phyloP scores from a whole-genome alignment of 495 filamentous ascomycete species.

The Aspergillus mulundensis region DNA sequence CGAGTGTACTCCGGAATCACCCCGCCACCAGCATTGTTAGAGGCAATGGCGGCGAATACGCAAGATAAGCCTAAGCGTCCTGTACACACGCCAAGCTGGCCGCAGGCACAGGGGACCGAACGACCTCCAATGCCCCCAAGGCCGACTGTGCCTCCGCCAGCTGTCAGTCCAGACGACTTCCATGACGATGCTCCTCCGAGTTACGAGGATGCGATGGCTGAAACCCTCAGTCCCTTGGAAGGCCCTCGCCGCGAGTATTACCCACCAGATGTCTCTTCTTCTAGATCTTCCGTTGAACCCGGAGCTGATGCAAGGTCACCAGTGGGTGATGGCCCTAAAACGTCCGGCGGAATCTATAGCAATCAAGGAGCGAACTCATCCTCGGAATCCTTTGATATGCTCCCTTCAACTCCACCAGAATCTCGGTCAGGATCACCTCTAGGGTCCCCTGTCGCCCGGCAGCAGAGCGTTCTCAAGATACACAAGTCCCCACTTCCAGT shows the following conservation, averaged over 20 bases:
- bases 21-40: conserved; percentile 72
- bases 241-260: conserved; percentile 62
- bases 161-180: conserved; percentile 30
- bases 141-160: conserved; percentile 20
- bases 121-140: conserved; percentile 38
- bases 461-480: conserved; percentile 39
- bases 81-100: conserved; percentile 22
- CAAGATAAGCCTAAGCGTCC: conserved; percentile 25
- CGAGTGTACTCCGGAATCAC: conserved; percentile 85
- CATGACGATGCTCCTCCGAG: conserved; percentile 68
- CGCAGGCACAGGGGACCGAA: conserved; percentile 18
- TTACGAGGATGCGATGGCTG: conserved; percentile 89
- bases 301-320: conserved; percentile 42
- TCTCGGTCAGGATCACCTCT: conserved; percentile 37
- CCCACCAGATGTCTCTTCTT: conserved; percentile 46
- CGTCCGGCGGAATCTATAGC: conserved; percentile 17
- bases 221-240: conserved; percentile 62
- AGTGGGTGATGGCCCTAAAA: conserved; percentile 30
- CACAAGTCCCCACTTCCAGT: conserved; percentile 22
- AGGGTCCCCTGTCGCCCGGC: conserved; percentile 30
- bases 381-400: conserved; percentile 46
- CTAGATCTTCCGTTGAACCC: conserved; percentile 29
- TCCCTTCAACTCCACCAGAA: conserved; percentile 41
- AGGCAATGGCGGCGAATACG: conserved; percentile 52
- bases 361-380: conserved; percentile 31